Evolutionary conservation across 306 rosid genomes (phyloP).

Genomic region (Sophora flavescens): DNA sequence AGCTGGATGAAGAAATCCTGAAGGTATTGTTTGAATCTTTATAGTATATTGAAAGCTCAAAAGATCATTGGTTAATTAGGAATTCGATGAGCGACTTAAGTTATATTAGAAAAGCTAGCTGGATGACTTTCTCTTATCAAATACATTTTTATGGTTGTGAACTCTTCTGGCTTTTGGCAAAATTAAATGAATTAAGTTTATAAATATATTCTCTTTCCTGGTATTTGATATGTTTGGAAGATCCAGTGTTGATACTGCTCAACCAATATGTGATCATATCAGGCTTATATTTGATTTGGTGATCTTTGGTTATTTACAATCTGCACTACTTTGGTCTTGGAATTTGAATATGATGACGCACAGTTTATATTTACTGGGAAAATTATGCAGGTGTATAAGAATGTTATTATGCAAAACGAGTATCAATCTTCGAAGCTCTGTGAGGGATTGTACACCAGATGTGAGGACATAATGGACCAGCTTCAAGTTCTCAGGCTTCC

Average conservation of each 20-base stretch:
- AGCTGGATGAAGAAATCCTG: conserved; percentile 81
- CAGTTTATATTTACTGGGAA: conserved; percentile 26
- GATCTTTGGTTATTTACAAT: conserved; percentile 26
- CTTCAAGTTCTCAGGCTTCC: conserved; percentile 95
- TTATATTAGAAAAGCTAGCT: conserved; percentile 14
- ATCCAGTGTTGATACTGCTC: neutral
- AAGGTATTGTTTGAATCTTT: conserved; percentile 60
- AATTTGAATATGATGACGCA: conserved; percentile 19
- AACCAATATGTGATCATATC: conserved; percentile 3
- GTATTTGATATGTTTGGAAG: conserved; percentile 16
- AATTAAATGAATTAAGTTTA: conserved; percentile 17
- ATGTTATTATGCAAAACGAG: conserved; percentile 69
- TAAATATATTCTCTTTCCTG: conserved; percentile 1
- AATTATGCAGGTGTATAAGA: conserved; percentile 65
- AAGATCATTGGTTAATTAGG: conserved; percentile 25
- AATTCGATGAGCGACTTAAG: conserved; percentile 1
- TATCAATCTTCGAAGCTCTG: conserved; percentile 90
- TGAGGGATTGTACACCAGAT: conserved; percentile 76
- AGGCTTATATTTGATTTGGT: conserved; percentile 6
- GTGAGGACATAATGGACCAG: conserved; percentile 94
- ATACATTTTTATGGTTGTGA: conserved; percentile 2
- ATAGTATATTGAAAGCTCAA: conserved; percentile 17
- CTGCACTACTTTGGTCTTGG: conserved; percentile 6
- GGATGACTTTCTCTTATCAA: conserved; percentile 18
- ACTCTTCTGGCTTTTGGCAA: neutral